phyloP scores from a whole-genome alignment of 73 alveolate species.

The Uronychia binucleata region DNA sequence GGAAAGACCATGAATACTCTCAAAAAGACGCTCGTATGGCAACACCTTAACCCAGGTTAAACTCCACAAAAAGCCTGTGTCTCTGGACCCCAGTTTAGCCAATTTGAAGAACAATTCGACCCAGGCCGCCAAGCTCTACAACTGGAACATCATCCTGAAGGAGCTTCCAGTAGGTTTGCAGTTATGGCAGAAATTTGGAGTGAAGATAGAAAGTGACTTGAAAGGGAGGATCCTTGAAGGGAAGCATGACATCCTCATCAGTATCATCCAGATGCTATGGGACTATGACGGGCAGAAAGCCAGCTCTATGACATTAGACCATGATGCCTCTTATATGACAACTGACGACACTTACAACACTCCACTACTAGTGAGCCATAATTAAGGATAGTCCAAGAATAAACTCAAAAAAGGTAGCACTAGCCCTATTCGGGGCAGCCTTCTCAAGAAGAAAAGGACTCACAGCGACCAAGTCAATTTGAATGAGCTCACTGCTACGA shows the following conservation, averaged over 20 bases:
- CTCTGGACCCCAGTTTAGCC: slow-evolving; percentile 50
- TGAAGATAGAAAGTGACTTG: slow-evolving; percentile 68
- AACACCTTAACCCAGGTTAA: slow-evolving; percentile 20
- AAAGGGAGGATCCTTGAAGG: slow-evolving; percentile 52
- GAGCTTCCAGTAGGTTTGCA: slow-evolving; percentile 36
- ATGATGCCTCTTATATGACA: neutral
- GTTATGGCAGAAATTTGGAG: slow-evolving; percentile 56
- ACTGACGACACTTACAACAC: neutral
- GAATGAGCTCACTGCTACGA: neutral
- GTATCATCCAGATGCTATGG: slow-evolving; percentile 14
- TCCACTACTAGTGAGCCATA: neutral
- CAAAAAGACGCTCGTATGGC: slow-evolving; percentile 38
- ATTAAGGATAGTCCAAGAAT: neutral
- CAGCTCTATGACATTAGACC: neutral
- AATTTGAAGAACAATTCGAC: slow-evolving; percentile 55
- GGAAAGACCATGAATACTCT: slow-evolving; percentile 50
- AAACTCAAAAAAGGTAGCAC: neutral
- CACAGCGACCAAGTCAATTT: neutral
- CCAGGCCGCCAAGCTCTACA: slow-evolving; percentile 69
- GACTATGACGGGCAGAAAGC: slow-evolving; percentile 23
- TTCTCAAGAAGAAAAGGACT: neutral
- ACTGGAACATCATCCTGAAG: slow-evolving; percentile 78
- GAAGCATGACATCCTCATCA: neutral
- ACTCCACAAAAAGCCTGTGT: slow-evolving; percentile 47
- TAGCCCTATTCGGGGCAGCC: neutral